Conservation (phyloP, 768 basidiomycete species). For the Tricholoma sp. region DNA sequence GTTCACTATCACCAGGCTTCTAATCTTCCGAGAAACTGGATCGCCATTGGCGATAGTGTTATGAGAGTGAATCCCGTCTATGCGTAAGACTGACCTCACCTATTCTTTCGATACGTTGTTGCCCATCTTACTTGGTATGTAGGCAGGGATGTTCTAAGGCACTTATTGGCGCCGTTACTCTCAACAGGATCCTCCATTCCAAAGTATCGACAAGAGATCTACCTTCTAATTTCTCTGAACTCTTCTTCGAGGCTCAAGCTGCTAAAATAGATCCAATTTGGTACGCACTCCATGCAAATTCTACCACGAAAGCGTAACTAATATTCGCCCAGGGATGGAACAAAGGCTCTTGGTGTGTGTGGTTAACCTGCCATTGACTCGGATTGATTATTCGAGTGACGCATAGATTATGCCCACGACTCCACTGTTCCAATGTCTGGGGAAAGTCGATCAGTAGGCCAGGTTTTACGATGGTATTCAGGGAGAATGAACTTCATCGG, state of each 20-base stretch:
- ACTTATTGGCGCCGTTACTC: background rate
- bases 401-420: background rate
- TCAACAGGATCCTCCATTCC: background rate
- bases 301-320: background rate
- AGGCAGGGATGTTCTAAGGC: background rate
- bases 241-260: background rate
- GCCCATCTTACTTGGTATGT: background rate
- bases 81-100: background rate
- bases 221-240: background rate
- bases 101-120: background rate
- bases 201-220: background rate
- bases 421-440: background rate
- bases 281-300: background rate
- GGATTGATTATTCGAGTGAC: no score
- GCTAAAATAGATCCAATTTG: background rate
- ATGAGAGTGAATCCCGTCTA: constrained; percentile 18
- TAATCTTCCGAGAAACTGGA: constrained; percentile 26
- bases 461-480: background rate
- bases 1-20: constrained; percentile 21
- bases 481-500: background rate
- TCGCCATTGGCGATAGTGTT: constrained; percentile 30
- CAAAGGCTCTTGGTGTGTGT: background rate
- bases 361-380: background rate
- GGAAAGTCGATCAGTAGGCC: background rate
- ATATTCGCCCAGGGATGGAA: background rate